Base-by-base conservation (phyloP, 768 basidiomycete genomes). In the Hygrocybe punicea region DNA sequence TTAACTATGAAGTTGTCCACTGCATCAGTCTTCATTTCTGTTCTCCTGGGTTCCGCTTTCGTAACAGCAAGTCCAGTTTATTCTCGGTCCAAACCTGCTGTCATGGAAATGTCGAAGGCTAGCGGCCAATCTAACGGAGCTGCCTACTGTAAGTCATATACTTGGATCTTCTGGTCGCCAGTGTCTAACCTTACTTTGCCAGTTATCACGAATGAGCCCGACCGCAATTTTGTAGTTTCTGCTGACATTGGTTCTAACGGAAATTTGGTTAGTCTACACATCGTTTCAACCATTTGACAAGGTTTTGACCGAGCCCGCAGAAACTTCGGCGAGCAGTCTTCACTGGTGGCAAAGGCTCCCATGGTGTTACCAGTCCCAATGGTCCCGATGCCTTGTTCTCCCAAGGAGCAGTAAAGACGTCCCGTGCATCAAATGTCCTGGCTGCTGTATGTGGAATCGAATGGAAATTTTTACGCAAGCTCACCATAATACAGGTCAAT, bases 171-270 rank as follows among this genome's bases (percentile, higher is more conserved):
- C 9, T 45, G 48, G 16, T 33, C 17, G 29, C 14, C 56, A 3
- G 3, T 24, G 19, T 24, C 37, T 42, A 35, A 53, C 11, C 10
- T 10, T 23, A 34, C 13, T 23, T 14, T 14, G 8, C 14, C 46
- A 82, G 80, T 81, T 64, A 76, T 81, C 33, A 79, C 79, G 36
- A 82, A 82, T 60, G 77, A 80, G 49, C 73, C 76, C 4, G 59
- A 61, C 34, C 77, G 76, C 17, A 81, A 81, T 65, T 73, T 71
- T 55, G 62, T 81, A 37, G 67, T 81, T 29, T 69, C 78, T 2
- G 72, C 76, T 14, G 68, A 72, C 37, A 75, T 82, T 49, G 72
- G 69, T n/a, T 44, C 63, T 14, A 71, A 79, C 58, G 80, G 80
- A 9, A 73, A 67, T 55, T 56, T 78, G 64, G 78, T 79, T 44